These are phyloP conservation scores for Ramularia endophylla DNA, from an alignment of 2,329 filamentous ascomycete species.

Conservation along the genomic window DNA sequence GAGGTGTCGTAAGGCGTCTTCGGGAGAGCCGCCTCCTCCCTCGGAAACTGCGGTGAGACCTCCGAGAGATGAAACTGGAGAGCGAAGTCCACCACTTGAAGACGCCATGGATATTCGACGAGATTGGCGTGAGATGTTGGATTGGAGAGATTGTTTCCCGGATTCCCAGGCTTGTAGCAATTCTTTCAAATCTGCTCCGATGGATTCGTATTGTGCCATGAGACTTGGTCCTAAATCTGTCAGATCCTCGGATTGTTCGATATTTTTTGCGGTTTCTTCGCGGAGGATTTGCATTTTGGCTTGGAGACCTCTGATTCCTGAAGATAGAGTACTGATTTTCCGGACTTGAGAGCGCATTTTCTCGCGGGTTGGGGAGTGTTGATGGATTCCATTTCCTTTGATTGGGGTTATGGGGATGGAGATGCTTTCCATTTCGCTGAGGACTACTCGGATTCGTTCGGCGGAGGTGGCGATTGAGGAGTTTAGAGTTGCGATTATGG, in stretches of 20 bases:
- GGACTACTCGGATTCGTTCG: slow-evolving; percentile 59
- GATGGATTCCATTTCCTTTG: slow-evolving; percentile 45
- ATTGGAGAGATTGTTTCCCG: slow-evolving; percentile 74
- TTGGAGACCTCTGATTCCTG: slow-evolving; percentile 84
- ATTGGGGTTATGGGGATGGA: slow-evolving; percentile 50
- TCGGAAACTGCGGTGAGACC: slow-evolving; percentile 54
- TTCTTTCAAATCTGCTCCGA: slow-evolving; percentile 74
- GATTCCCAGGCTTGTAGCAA: slow-evolving; percentile 46
- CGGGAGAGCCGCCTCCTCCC: slow-evolving; percentile 49
- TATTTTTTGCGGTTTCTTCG: slow-evolving; percentile 75
- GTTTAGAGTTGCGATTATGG: slow-evolving; percentile 64
- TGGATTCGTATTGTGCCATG: slow-evolving; percentile 88
- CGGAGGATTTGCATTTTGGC: slow-evolving; percentile 89
- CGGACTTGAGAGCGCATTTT: slow-evolving; percentile 80
- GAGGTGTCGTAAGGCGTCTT: slow-evolving; percentile 69
- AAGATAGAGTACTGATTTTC: slow-evolving; percentile 81
- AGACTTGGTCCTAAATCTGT: slow-evolving; percentile 69
- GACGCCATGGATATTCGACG: slow-evolving; percentile 49
- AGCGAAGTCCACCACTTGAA: slow-evolving; percentile 40
- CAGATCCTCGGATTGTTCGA: slow-evolving; percentile 59
- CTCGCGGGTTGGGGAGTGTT: slow-evolving; percentile 62
- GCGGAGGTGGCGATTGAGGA: slow-evolving; percentile 56
- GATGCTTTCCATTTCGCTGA: slow-evolving; percentile 68
- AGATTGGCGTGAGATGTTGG: slow-evolving; percentile 75
- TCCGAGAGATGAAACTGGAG: slow-evolving; percentile 52